Percentiles rank a stretch among this genome's conserved stretches.
phyloP scores from a whole-genome alignment of 2,329 filamentous ascomycete genomes.

The Claviceps sp. region DNA sequence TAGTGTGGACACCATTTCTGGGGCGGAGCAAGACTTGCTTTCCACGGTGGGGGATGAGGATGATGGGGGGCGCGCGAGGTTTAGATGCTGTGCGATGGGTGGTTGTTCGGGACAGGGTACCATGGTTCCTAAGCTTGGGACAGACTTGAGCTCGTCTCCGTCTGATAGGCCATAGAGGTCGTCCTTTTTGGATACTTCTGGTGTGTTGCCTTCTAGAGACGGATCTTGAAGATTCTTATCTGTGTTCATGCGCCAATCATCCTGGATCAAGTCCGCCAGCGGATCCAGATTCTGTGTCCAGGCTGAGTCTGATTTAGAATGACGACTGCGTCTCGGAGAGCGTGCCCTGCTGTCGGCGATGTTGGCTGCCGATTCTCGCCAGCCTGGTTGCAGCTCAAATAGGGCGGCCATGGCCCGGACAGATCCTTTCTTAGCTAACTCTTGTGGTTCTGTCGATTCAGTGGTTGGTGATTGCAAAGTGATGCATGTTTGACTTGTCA shows the following conservation, averaged over 20 bases:
- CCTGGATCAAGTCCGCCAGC: neutral
- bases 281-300: constrained; percentile 1
- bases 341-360: neutral
- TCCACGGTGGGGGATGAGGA: constrained; percentile 11
- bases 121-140: constrained; percentile 25
- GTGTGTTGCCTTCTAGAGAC: neutral
- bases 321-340: neutral
- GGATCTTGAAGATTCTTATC: neutral
- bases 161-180: neutral
- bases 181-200: neutral
- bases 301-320: constrained; percentile 5
- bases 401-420: constrained; percentile 39
- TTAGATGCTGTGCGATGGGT: constrained; percentile 25
- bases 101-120: constrained; percentile 22
- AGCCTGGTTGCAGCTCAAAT: constrained; percentile 26
- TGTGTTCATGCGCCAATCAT: neutral
- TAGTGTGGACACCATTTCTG: neutral
- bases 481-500: constrained; percentile 3
- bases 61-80: constrained; percentile 20
- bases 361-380: neutral
- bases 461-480: neutral
- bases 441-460: constrained; percentile 9
- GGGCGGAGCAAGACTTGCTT: neutral
- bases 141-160: constrained; percentile 6
- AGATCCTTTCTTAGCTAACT: constrained; percentile 15